Base-by-base conservation (phyloP, 352 stramenopile genomes). In the Globisporangium lucens region DNA sequence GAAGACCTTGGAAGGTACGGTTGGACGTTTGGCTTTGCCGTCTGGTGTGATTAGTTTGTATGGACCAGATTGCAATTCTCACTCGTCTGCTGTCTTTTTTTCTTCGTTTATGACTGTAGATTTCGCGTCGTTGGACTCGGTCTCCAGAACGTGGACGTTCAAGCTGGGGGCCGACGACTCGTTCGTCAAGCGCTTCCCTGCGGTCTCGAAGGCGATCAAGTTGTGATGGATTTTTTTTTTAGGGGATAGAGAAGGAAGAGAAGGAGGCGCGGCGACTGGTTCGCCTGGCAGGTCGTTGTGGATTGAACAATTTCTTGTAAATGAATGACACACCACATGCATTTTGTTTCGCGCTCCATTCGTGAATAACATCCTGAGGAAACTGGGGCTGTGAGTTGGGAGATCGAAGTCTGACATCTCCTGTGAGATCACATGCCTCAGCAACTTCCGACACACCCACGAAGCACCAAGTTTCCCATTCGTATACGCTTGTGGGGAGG, bases 91-190 rank as follows among this genome's bases (percentile, higher is more conserved):
- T 24, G 24, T n/a, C 46, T 69, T 63, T 13, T 29, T 62, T 41
- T 43, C 22, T 56, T 56, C 56, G 4, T 10, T 58, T 56, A 20
- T 53, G 7, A 41, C 20, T 53, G 22, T 61, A 89, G 83, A 85
- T 24, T 78, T 89, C 53, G 80, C 79, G 46, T 56, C 71, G 43
- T 57, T 91, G 17, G 75, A 91, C 36, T 55, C 72, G 6, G 53
- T 65, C 29, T 79, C 77, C 33, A 73, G 83, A 24, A 87, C 66
- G 46, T 91, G 83, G 80, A 74, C 62, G 38, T 84, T 91, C 38
- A 84, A 84, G 38, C 33, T 81, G 22, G 68, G 60, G 15, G 65
- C 68, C n/a, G 83, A 91, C 56, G 70, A 87, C 35, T 77, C 70
- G 46, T 87, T 89, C 56, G 69, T 65, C 41, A 83, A 79, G 71